Conservation (phyloP, 257 asterid species). For the Echites panduratus region DNA sequence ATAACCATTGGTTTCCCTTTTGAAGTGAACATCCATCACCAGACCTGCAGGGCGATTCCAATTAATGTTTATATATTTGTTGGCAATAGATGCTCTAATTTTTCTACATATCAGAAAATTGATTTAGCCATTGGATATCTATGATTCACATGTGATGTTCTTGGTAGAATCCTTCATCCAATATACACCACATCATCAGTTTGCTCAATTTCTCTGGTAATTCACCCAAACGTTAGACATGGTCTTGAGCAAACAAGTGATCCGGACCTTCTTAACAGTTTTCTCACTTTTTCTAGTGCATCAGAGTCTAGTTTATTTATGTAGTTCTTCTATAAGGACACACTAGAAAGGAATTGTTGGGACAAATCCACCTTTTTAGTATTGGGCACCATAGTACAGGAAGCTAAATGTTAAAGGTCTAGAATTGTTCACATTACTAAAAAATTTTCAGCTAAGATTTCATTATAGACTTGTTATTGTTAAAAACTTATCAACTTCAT, state of each 20-base stretch:
- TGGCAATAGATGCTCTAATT: not conserved
- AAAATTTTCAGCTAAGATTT: not conserved
- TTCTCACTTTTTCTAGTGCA: not conserved
- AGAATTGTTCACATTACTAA: not conserved
- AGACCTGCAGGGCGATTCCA: not conserved
- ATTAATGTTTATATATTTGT: not conserved
- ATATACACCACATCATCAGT: not conserved
- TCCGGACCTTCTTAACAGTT: not conserved
- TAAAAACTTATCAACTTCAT: not conserved
- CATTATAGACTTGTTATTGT: not conserved
- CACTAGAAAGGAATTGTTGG: not conserved
- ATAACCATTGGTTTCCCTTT: not conserved
- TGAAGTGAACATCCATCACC: not conserved
- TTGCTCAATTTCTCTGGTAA: not conserved
- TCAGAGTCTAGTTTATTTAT: not conserved
- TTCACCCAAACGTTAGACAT: not conserved
- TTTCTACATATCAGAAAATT: not conserved
- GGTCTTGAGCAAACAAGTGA: not conserved
- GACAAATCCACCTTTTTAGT: not conserved
- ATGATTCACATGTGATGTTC: not conserved
- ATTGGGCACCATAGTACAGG: not conserved
- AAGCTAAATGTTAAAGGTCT: not conserved
- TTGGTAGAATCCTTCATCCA: not conserved
- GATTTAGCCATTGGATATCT: not conserved
- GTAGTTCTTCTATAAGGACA: not conserved